Evolutionary conservation across 1,284 basidiomycete genomes (phyloP), one percentile per base, ranked within the genome.

Genomic region (Ceratobasidium sp.): DNA sequence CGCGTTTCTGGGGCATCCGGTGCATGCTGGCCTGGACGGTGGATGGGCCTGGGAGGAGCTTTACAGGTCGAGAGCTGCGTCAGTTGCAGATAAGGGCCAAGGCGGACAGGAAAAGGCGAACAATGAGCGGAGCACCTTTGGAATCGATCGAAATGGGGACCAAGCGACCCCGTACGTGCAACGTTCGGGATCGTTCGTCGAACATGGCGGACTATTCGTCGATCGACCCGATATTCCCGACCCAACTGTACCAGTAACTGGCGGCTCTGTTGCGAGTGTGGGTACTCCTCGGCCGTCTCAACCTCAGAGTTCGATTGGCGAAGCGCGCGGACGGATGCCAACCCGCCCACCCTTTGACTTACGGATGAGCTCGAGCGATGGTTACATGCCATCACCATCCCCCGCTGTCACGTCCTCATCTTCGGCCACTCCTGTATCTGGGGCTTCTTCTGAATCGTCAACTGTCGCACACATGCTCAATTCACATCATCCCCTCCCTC

Each of bases 1-100:
- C n/a, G 93, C 90, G 1, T 98, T 98, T 80, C 86, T 98, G 49
- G 97, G 97, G 0, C 96, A 98, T 81, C 97, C 97, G 0, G 95
- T 98, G 0, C 92, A 91, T 79, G 88, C 89, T 11, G 90, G 92
- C 41, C 79, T 85, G n/a, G 90, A 92, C 78, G 92, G 90, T 0
- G 83, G 81, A 6, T 94, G 93, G 93, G 83, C 53, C 49, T 62
- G 78, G 77, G 46, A 80, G 75, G 68, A 77, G 54, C 62, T 77
- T 22, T 76, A 76, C 54, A 68, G 65, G 14, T 68, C 65, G 39
- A 68, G 65, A 27, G 73, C 61, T 13, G 61, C 73, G 11, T 63
- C 72, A 24, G 31, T 59, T 49, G 59, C n/a, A 6, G 59, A 61
- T 27, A 62, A 34, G 39, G 41, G 22, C 16, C 39, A 34, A n/a